These are phyloP conservation scores for Odonthalia washingtoniensis DNA, from an alignment of 31 red algal genomes.

Conservation along the genomic window DNA sequence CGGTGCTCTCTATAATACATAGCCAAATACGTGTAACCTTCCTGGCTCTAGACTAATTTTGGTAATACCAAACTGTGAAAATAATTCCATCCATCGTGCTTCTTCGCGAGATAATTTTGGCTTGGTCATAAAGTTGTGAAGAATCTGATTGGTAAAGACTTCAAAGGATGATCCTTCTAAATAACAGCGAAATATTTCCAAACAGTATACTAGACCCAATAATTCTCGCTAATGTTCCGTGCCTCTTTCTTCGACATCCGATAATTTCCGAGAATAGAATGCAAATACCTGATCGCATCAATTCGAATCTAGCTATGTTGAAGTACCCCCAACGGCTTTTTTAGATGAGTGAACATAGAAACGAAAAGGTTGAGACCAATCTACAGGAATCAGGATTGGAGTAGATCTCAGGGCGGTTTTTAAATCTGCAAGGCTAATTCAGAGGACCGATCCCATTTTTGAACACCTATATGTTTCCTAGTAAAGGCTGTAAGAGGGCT, in stretches of 20 bases:
- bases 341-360: conserved; percentile 46
- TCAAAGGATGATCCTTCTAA: conserved; percentile 39
- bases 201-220: conserved; percentile 25
- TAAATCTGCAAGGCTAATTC: conserved; percentile 21
- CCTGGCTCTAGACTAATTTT: not conserved
- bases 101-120: conserved; percentile 2
- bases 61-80: conserved; percentile 5
- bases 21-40: not conserved
- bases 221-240: conserved; percentile 42
- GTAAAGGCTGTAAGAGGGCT: conserved; percentile 54
- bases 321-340: conserved; percentile 21
- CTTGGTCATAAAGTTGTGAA: conserved; percentile 35
- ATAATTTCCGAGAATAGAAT: conserved; percentile 31
- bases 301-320: conserved; percentile 4
- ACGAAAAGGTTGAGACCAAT: conserved; percentile 41
- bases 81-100: not conserved
- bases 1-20: not conserved
- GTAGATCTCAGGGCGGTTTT: conserved; percentile 11
- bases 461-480: conserved; percentile 21
- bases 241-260: conserved; percentile 6
- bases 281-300: not conserved
- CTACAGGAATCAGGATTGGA: conserved; percentile 16
- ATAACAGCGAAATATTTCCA: conserved; percentile 25
- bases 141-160: conserved; percentile 39
- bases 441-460: conserved; percentile 9